Evolutionary conservation across 768 basidiomycete genomes (phyloP), one percentile per base, ranked within the genome.

Genomic region (Leucosporidium scottii): DNA sequence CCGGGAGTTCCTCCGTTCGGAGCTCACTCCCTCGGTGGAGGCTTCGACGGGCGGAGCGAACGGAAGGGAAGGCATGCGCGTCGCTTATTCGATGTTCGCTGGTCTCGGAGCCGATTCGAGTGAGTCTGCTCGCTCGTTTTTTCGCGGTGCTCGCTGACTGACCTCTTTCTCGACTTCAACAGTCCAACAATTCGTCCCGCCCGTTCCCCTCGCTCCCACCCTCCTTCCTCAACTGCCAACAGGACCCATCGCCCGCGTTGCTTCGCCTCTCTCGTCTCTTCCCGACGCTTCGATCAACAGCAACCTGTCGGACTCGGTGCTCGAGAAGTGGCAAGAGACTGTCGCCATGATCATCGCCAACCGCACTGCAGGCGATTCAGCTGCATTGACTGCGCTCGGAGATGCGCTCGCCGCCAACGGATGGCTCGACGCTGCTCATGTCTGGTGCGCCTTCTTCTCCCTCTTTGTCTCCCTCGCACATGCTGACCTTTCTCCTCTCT

Each of bases 391-490:
- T 34, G 84, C 88, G 20, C 82, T 99, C 1, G 94, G 93, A 49
- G 91, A 94, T 75, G 85, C 85, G 71, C 81, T 99, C n/a, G 76
- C 81, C 20, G 80, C 84, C 7, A 85, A 87, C 72, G 83, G 87
- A 44, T 86, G 89, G 79, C 78, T 85, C 13, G 88, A 93, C 73
- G 92, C 93, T 23, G 91, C 92, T 28, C 93, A 98, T 81, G 85
- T 82, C 66, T 99, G 96, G 94, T 97, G 75, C 70, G 87, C 80
- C 17, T 39, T 64, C 10, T 48, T 28, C 36, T 10, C 34, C 54
- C n/a, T 21, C 15, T 55, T 30, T 18, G 51, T 20, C 1, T n/a
- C 31, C 28, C 61, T 39, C 18, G 34, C 34, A 34, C 5, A 21
- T 44, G 21, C 63, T 64, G 59, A 66, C 17, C 59, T 57, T 67